Conservation (phyloP, 495 filamentous ascomycete genomes). For the Aspergillus saccharolyticus region DNA sequence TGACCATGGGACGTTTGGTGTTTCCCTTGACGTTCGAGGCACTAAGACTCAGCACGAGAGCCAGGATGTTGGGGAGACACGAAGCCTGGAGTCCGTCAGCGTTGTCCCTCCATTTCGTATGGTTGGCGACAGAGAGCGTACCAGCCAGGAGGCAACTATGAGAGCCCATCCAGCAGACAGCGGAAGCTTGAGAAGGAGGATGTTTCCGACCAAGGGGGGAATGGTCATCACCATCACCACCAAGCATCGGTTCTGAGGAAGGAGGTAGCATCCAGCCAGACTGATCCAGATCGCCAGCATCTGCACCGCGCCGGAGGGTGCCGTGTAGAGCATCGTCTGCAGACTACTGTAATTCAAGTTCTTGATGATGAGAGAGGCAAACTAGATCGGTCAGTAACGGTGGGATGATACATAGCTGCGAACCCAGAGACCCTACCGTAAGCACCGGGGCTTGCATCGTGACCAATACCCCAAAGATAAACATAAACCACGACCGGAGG, state of each 20-base stretch:
- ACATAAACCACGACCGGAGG: slow-evolving; percentile 53
- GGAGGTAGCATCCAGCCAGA: slow-evolving; percentile 17
- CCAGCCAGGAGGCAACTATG: slow-evolving; percentile 33
- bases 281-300: slow-evolving; percentile 31
- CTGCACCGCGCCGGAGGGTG: slow-evolving; percentile 31
- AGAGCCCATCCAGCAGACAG: slow-evolving; percentile 27
- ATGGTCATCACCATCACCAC: slow-evolving; percentile 22
- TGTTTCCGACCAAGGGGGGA: slow-evolving; percentile 24
- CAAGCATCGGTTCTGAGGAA: slow-evolving; percentile 22
- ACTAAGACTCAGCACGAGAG: slow-evolving; percentile 48
- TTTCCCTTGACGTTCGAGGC: slow-evolving; percentile 58
- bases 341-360: slow-evolving; percentile 25
- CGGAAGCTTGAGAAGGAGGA: slow-evolving; percentile 28
- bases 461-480: slow-evolving; percentile 38
- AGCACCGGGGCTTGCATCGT: slow-evolving; percentile 9
- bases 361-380: slow-evolving; percentile 34
- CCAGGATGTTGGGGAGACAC: slow-evolving; percentile 43
- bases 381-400: slow-evolving; percentile 2
- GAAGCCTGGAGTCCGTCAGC: slow-evolving; percentile 15
- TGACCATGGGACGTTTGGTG: slow-evolving; percentile 53
- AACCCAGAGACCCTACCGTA: not conserved
- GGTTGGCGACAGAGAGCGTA: slow-evolving; percentile 8
- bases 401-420: not conserved
- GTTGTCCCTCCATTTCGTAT: too few species aligned
- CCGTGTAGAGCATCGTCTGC: slow-evolving; percentile 29